Evolutionary conservation across 2,329 filamentous ascomycete genomes (phyloP).

Genomic region (Aureobasidium leucospermi): DNA sequence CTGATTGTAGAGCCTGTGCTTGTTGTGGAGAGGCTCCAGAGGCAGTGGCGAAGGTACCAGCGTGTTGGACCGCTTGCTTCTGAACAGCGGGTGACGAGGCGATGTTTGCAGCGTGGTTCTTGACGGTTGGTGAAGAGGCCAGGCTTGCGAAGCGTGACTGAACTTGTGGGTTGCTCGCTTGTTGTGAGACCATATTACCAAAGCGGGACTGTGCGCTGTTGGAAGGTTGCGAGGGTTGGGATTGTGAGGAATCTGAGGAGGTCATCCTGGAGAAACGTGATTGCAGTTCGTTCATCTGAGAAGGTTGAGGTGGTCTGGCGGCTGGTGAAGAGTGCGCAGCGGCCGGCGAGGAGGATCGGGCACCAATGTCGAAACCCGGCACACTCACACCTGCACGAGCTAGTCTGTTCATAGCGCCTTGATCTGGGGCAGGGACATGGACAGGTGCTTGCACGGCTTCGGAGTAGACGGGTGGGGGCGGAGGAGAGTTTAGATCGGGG

Average conservation of each 20-base stretch:
- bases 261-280: slow-evolving; percentile 50
- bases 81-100: slow-evolving; percentile 2
- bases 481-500: slow-evolving; percentile 36
- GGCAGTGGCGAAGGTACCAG: not conserved
- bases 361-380: slow-evolving; percentile 66
- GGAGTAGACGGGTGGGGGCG: slow-evolving; percentile 43
- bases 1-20: slow-evolving; percentile 1
- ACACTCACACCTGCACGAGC: slow-evolving; percentile 71
- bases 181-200: slow-evolving; percentile 20
- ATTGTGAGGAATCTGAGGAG: slow-evolving; percentile 22
- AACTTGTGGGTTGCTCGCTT: slow-evolving; percentile 53
- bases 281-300: slow-evolving; percentile 59
- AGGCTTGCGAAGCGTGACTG: slow-evolving; percentile 55
- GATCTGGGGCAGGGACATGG: slow-evolving; percentile 31
- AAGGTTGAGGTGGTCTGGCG: slow-evolving; percentile 29
- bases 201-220: not conserved
- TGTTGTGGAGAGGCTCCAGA: slow-evolving; percentile 4
- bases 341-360: slow-evolving; percentile 22
- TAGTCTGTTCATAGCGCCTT: slow-evolving; percentile 58
- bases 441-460: slow-evolving; percentile 27
- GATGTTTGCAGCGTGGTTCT: not conserved
- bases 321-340: slow-evolving; percentile 19
- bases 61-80: slow-evolving; percentile 7
- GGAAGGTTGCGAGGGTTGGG: slow-evolving; percentile 7
- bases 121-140: slow-evolving; percentile 48